A percentile compares a stretch with the other conserved stretches of the same genome.
These are phyloP conservation scores for Neurospora sp. DNA, from an alignment of 495 filamentous ascomycete species.

Conservation along the genomic window DNA sequence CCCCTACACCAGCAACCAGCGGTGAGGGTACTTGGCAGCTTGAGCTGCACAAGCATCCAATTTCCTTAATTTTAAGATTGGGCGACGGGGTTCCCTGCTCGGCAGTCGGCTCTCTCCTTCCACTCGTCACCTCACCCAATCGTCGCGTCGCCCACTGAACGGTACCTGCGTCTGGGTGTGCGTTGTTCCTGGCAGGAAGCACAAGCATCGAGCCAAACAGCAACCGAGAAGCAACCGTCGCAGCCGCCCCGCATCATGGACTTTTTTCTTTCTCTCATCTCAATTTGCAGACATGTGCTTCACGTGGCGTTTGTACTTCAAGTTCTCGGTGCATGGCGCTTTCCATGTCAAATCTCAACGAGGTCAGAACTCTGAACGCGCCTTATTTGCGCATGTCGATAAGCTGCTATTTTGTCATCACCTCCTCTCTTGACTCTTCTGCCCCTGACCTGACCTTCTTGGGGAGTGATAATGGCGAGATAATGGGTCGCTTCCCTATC, in stretches of 20 bases:
- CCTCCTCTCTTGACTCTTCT: background rate
- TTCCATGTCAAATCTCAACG: background rate
- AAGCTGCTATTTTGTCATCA: background rate
- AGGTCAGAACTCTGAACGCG: background rate
- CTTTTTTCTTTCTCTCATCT: background rate
- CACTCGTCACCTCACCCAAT: background rate
- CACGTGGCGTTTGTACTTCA: background rate
- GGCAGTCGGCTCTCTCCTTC: background rate
- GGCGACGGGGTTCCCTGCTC: background rate
- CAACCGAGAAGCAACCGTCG: background rate
- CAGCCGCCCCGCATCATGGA: background rate
- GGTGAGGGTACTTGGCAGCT: conserved; percentile 7
- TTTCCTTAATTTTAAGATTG: conserved; percentile 26
- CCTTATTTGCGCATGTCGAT: background rate
- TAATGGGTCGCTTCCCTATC: background rate
- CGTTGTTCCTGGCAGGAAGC: background rate
- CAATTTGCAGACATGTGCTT: background rate
- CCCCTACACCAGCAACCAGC: conserved; percentile 6
- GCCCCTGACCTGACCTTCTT: background rate
- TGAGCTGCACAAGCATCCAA: conserved; percentile 6
- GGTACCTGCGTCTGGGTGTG: background rate
- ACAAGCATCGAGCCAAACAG: background rate
- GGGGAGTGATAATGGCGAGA: background rate
- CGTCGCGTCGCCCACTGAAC: background rate
- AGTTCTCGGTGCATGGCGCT: background rate